Conservation (phyloP, 2,329 filamentous ascomycete genomes). For the Periconia sp. region DNA sequence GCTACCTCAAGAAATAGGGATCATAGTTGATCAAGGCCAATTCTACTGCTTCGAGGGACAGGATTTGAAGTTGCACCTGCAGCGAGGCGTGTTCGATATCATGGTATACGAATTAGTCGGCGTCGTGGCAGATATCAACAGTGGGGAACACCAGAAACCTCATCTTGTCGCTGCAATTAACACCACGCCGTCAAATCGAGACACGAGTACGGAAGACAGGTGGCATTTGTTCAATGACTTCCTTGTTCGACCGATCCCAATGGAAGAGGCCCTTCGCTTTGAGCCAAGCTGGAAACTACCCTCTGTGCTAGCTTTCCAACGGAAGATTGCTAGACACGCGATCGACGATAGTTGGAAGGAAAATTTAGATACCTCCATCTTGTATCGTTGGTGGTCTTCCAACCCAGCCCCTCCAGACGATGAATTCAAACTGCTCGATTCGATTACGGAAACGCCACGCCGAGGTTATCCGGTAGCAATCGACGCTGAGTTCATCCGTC, state of each 20-base stretch:
- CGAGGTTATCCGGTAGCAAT: conserved; percentile 81
- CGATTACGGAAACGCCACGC: conserved; percentile 68
- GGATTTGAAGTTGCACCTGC: conserved; percentile 79
- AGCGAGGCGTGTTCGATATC: conserved; percentile 79
- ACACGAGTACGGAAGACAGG: conserved; percentile 66
- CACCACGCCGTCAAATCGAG: conserved; percentile 70
- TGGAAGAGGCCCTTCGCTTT: conserved; percentile 86
- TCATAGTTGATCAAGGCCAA: conserved; percentile 88
- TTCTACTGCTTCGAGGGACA: conserved; percentile 95
- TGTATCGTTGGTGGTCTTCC: conserved; percentile 74
- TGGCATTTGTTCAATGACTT: conserved; percentile 99
- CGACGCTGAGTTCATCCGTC: conserved; percentile 94
- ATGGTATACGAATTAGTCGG: conserved; percentile 91
- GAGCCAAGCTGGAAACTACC: conserved; percentile 92
- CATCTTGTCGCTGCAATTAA: conserved; percentile 93
- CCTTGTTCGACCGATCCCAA: conserved; percentile 78
- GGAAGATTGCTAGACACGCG: conserved; percentile 78
- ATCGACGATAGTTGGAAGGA: conserved; percentile 89
- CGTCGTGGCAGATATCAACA: conserved; percentile 87
- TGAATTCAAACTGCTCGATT: conserved; percentile 66
- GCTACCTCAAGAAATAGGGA: conserved; percentile 91
- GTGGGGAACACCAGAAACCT: conserved; percentile 81
- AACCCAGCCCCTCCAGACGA: conserved; percentile 50
- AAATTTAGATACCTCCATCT: conserved; percentile 78
- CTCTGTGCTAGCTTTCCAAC: conserved; percentile 84